phyloP scores from a whole-genome alignment of 1,284 basidiomycete species.

The Mycena citricolor region DNA sequence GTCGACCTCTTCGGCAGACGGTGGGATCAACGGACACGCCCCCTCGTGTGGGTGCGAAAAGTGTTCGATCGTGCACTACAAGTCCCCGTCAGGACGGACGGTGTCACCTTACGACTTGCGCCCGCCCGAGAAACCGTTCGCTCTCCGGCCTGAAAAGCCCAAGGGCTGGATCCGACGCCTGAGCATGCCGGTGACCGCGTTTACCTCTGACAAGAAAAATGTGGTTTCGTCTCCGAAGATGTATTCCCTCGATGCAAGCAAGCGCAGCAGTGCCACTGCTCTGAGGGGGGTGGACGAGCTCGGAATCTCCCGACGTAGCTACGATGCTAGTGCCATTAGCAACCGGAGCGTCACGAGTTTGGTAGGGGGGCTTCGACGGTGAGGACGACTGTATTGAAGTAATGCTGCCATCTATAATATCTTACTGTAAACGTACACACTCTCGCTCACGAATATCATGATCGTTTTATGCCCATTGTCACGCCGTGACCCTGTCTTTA shows the following conservation, averaged over 20 bases:
- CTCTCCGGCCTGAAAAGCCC: constrained; percentile 50
- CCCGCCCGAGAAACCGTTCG: constrained; percentile 42
- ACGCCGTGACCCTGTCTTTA: too few relatives aligned
- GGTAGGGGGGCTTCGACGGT: constrained; percentile 31
- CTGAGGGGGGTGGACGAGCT: constrained; percentile 39
- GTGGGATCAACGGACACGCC: constrained; percentile 44
- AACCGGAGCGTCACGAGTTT: constrained; percentile 48
- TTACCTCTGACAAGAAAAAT: constrained; percentile 19
- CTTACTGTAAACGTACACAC: too few relatives aligned
- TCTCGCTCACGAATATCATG: too few relatives aligned
- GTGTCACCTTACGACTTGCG: constrained; percentile 39
- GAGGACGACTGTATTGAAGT: constrained; percentile 25
- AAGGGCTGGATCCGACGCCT: constrained; percentile 74
- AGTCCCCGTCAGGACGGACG: constrained; percentile 26
- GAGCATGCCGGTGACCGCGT: constrained; percentile 65
- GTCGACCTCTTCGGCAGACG: constrained; percentile 21
- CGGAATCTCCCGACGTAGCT: constrained; percentile 46
- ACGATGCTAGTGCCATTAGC: constrained; percentile 40
- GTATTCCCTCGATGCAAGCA: constrained; percentile 43
- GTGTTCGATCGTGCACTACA: constrained; percentile 57
- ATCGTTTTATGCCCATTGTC: too few relatives aligned
- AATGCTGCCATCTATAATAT: too few relatives aligned
- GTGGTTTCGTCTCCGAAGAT: constrained; percentile 27
- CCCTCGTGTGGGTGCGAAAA: constrained; percentile 61
- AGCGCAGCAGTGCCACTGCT: constrained; percentile 37